These are phyloP conservation scores for Cladosporium sp. DNA, from an alignment of 2,329 filamentous ascomycete species.

Conservation along the genomic window DNA sequence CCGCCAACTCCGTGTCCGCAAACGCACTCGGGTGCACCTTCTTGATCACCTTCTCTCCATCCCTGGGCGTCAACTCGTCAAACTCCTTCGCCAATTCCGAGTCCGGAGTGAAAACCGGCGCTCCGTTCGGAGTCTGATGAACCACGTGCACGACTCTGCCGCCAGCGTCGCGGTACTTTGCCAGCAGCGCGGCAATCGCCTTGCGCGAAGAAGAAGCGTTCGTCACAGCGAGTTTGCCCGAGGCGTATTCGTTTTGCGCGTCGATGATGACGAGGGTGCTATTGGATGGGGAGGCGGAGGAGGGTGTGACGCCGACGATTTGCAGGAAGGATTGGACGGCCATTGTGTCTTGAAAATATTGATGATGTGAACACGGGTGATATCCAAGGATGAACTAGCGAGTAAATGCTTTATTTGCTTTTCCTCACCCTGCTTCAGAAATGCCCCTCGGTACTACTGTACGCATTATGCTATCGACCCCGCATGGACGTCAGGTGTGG, in stretches of 20 bases:
- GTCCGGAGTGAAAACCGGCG: slow-evolving; percentile 62
- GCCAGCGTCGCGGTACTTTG: slow-evolving; percentile 54
- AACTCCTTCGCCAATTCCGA: slow-evolving; percentile 60
- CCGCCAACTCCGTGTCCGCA: slow-evolving; percentile 56
- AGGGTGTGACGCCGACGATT: slow-evolving; percentile 52
- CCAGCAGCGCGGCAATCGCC: slow-evolving; percentile 54
- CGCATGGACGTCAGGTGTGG: no score
- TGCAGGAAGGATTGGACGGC: slow-evolving; percentile 44
- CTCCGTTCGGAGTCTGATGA: slow-evolving; percentile 56
- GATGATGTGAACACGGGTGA: no score
- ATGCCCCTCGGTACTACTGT: no score
- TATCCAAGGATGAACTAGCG: no score
- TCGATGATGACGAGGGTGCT: slow-evolving; percentile 64
- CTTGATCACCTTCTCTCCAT: slow-evolving; percentile 53
- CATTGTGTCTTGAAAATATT: slow-evolving; percentile 12
- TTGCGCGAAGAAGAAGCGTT: slow-evolving; percentile 52
- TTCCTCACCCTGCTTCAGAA: no score
- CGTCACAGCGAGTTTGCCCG: slow-evolving; percentile 54
- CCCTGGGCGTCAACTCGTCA: slow-evolving; percentile 51
- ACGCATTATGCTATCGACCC: not conserved
- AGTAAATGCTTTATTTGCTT: slow-evolving; percentile 27
- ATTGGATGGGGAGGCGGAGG: slow-evolving; percentile 54
- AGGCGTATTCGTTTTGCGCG: slow-evolving; percentile 65
- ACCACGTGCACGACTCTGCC: slow-evolving; percentile 59
- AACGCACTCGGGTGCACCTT: slow-evolving; percentile 60